phyloP scores from a whole-genome alignment of 1,284 basidiomycete genomes.

The Puccinia sorghi region DNA sequence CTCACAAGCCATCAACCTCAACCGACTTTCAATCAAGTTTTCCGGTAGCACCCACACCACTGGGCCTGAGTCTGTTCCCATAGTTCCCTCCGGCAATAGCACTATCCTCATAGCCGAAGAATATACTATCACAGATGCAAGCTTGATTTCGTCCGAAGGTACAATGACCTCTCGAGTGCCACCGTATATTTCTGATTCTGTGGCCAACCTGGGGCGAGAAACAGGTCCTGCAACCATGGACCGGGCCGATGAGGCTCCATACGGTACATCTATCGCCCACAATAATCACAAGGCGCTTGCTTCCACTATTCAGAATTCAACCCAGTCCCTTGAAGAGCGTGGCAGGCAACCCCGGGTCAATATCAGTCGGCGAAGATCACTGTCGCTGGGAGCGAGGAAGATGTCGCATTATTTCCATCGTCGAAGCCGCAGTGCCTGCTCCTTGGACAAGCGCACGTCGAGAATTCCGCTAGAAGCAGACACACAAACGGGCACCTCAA shows the following conservation, averaged over 20 bases:
- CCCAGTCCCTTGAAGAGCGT: neutral
- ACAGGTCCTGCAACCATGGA: neutral
- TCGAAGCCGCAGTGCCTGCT: conserved; percentile 21
- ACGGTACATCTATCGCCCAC: neutral
- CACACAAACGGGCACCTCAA: neutral
- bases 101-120: conserved; percentile 20
- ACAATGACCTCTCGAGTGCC: neutral
- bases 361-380: neutral
- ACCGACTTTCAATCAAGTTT: conserved; percentile 6
- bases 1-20: conserved; percentile 26
- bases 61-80: neutral
- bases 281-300: neutral
- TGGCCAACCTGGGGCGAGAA: neutral
- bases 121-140: conserved; percentile 24
- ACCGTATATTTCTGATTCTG: neutral
- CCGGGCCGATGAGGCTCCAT: neutral
- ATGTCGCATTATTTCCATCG: conserved; percentile 2
- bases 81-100: conserved; percentile 13
- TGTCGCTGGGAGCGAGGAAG: neutral
- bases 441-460: neutral
- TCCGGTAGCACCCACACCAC: conserved; percentile 14
- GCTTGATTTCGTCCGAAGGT: neutral
- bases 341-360: neutral
- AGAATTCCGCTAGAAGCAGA: conserved; percentile 17
- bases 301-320: neutral